Conservation (phyloP, 202 grass and related monocot species). For the Cymbopogon flexuosus region DNA sequence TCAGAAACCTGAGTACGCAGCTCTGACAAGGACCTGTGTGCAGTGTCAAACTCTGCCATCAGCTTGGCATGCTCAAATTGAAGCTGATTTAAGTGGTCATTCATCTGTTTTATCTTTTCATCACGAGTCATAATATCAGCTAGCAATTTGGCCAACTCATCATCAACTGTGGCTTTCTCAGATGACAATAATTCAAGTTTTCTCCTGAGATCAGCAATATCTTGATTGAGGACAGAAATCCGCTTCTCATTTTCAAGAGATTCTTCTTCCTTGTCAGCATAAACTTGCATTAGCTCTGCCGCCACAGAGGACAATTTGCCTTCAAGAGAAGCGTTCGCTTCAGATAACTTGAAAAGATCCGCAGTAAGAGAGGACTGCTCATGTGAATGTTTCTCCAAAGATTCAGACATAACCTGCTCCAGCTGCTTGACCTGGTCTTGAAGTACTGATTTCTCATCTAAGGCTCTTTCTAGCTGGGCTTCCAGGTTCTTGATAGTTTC, state of each 20-base stretch:
- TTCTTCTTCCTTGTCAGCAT: constrained; percentile 42
- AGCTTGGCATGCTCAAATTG: constrained; percentile 60
- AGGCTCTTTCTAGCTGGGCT: constrained; percentile 47
- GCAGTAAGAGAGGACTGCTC: constrained; percentile 58
- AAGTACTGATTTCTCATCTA: constrained; percentile 49
- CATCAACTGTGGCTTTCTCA: constrained; percentile 38
- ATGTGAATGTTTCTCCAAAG: constrained; percentile 51
- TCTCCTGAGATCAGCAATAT: constrained; percentile 40
- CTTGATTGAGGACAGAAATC: constrained; percentile 51
- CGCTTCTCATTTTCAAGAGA: constrained; percentile 30
- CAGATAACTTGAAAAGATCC: constrained; percentile 48
- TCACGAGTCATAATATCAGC: constrained; percentile 42
- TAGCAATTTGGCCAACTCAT: constrained; percentile 34
- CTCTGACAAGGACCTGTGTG: constrained; percentile 15
- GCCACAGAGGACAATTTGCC: constrained; percentile 37
- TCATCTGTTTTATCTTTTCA: constrained; percentile 48
- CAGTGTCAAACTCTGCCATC: constrained; percentile 24
- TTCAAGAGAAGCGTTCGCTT: constrained; percentile 52
- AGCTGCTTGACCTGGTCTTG: constrained; percentile 42
- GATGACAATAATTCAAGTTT: constrained; percentile 38
- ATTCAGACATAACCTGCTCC: constrained; percentile 51
- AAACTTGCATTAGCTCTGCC: constrained; percentile 39
- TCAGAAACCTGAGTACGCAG: constrained; percentile 40
- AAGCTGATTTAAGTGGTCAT: constrained; percentile 50
- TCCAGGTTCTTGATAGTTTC: constrained; percentile 46